Percentiles rank a stretch among this genome's conserved stretches.
phyloP scores from a whole-genome alignment of 129 eudicot species.

The Apium graveolens region DNA sequence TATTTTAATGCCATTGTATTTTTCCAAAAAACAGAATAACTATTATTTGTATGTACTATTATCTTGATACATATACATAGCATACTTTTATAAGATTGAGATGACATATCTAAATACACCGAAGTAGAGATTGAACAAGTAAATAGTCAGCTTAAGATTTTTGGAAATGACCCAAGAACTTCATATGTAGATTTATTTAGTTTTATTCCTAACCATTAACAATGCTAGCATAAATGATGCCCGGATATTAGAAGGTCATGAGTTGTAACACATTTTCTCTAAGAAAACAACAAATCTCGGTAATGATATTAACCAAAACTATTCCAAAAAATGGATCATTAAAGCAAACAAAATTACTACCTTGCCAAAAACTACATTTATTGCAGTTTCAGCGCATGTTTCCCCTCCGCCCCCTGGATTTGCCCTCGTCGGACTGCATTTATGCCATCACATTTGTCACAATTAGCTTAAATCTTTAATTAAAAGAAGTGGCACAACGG shows the following conservation, averaged over 20 bases:
- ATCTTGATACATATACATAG: background rate
- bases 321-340: background rate
- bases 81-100: background rate
- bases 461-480: background rate
- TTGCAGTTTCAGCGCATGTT: constrained; percentile 94
- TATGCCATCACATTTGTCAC: background rate
- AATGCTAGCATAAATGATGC: background rate
- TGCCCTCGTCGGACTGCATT: constrained; percentile 72
- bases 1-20: background rate
- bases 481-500: background rate
- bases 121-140: background rate
- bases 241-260: background rate
- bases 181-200: background rate
- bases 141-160: background rate
- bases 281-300: background rate
- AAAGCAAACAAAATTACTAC: constrained; percentile 23
- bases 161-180: background rate
- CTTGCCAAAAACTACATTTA: constrained; percentile 76
- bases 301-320: constrained; percentile 1
- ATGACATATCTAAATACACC: background rate
- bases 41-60: background rate
- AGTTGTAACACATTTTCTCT: background rate
- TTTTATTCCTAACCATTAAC: background rate
- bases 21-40: background rate
- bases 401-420: constrained; percentile 92